A percentile compares a stretch with the other conserved stretches of the same genome.
Evolutionary conservation across 495 filamentous ascomycete species (phyloP).

Genomic region (Jackrogersella multiformis): DNA sequence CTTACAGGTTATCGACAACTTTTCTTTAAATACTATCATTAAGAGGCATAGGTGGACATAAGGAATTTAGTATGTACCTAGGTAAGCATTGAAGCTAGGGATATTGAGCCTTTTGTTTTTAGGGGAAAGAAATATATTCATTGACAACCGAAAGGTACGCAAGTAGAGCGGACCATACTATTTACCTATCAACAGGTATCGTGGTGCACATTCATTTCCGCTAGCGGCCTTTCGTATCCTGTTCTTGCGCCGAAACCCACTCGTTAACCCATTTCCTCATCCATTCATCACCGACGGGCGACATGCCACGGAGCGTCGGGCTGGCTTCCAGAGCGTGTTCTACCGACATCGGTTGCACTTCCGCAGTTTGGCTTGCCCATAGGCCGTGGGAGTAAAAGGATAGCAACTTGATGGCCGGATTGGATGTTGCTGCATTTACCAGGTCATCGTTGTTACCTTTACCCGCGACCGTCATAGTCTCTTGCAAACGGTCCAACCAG

Average conservation of each 20-base stretch:
- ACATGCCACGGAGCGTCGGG: conserved; percentile 23
- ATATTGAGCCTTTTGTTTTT: too few species aligned
- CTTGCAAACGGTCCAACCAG: conserved; percentile 14
- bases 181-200: too few species aligned
- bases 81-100: too few species aligned
- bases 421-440: not conserved
- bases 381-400: conserved; percentile 24
- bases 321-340: conserved; percentile 9
- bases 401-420: conserved; percentile 18
- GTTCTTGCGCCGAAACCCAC: conserved; percentile 10
- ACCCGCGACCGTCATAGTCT: not conserved
- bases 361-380: not conserved
- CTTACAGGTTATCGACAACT: not conserved
- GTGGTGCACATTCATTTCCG: not conserved
- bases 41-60: too few species aligned
- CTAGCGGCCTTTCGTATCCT: not conserved
- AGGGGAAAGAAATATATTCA: too few species aligned
- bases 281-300: conserved; percentile 20
- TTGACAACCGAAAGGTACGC: too few species aligned
- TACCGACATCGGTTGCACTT: conserved; percentile 14
- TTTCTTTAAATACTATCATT: not conserved
- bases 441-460: not conserved
- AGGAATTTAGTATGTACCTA: too few species aligned
- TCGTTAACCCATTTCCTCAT: conserved; percentile 41
- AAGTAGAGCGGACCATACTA: too few species aligned